Percentiles rank a stretch among this genome's conserved stretches.
phyloP scores from a whole-genome alignment of 2,329 filamentous ascomycete genomes.

The Cordyceps farinosa region DNA sequence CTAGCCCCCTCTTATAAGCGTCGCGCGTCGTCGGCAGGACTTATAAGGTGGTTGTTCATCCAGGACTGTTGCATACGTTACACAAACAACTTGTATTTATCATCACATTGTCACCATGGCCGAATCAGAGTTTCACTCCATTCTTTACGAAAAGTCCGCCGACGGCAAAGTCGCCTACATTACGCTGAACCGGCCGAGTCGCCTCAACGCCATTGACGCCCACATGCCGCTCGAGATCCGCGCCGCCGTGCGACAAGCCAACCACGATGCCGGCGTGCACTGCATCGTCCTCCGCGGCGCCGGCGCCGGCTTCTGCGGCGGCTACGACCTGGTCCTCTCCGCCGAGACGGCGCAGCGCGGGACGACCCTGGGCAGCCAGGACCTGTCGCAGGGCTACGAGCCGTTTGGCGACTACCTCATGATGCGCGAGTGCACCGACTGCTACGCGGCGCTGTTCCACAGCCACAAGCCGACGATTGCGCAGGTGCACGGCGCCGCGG shows the following conservation, averaged over 20 bases:
- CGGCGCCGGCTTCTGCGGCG: conserved; percentile 20
- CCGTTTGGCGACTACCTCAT: conserved; percentile 18
- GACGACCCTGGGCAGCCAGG: conserved; percentile 19
- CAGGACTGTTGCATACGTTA: not conserved
- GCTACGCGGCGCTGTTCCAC: conserved; percentile 20
- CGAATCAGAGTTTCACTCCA: conserved; percentile 10
- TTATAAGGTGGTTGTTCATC: not conserved
- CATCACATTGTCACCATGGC: not conserved
- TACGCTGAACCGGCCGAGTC: conserved; percentile 19
- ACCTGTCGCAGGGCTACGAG: conserved; percentile 18
- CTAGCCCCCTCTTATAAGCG: not conserved
- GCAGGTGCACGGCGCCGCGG: conserved; percentile 21
- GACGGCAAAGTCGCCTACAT: conserved; percentile 21
- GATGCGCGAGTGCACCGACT: conserved; percentile 19
- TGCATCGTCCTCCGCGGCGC: conserved; percentile 19
- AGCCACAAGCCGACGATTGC: conserved; percentile 21
- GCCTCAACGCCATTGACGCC: conserved; percentile 20
- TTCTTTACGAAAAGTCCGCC: conserved; percentile 16
- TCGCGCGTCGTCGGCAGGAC: not conserved
- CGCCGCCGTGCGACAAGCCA: conserved; percentile 18
- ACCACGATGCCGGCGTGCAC: conserved; percentile 17
- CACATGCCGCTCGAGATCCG: conserved; percentile 17
- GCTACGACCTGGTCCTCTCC: conserved; percentile 20
- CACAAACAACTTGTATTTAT: not conserved
- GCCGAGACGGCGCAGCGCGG: conserved; percentile 18